Conservation (phyloP, 2,329 filamentous ascomycete species). For the Sarocladium kiliense region DNA sequence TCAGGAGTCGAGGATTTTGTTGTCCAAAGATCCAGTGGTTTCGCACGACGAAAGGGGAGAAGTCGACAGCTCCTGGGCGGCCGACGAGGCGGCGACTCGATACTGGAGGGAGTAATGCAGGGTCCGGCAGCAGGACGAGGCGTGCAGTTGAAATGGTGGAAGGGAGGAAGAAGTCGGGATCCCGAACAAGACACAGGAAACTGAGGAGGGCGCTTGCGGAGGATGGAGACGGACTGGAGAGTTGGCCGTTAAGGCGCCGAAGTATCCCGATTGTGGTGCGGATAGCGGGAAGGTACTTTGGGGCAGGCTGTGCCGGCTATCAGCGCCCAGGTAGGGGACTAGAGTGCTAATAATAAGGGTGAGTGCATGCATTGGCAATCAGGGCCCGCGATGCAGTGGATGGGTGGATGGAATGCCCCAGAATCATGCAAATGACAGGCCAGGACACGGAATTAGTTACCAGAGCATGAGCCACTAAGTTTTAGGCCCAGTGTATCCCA, state of each 20-base stretch:
- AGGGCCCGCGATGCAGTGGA: neutral
- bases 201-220: neutral
- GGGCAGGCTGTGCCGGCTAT: neutral
- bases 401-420: neutral
- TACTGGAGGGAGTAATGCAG: neutral
- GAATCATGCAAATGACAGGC: neutral
- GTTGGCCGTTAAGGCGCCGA: conserved; percentile 3
- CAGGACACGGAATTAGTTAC: too few relatives aligned
- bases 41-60: neutral
- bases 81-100: neutral
- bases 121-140: neutral
- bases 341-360: too few relatives aligned
- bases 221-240: neutral
- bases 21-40: too few relatives aligned
- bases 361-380: conserved; percentile 2
- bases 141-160: neutral
- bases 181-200: neutral
- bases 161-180: neutral
- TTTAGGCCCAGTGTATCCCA: neutral
- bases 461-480: neutral
- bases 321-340: neutral
- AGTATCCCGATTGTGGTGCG: neutral
- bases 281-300: neutral
- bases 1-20: too few relatives aligned
- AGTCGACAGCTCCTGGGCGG: neutral